Conservation (phyloP, 2,329 filamentous ascomycete species). For the Esteya vermicola region DNA sequence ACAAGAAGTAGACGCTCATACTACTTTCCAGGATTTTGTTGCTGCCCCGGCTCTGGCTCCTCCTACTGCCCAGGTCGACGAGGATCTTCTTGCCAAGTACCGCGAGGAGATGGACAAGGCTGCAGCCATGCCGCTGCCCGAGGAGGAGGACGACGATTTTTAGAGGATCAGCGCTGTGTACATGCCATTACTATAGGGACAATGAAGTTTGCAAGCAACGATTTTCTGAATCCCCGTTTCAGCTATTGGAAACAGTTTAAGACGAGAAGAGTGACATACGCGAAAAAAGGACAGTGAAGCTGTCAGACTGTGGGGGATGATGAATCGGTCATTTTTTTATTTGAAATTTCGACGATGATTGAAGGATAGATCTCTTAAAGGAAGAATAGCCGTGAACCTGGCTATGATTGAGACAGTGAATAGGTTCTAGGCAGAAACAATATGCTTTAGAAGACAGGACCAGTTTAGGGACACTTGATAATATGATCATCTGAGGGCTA, state of each 20-base stretch:
- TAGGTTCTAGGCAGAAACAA: too few species aligned
- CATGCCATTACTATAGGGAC: neutral
- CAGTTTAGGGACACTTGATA: too few species aligned
- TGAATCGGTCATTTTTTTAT: neutral
- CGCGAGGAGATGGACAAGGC: slow-evolving; percentile 78
- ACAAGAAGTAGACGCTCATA: too few species aligned
- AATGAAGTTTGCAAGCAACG: neutral
- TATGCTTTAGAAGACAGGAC: too few species aligned
- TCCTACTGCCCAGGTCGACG: slow-evolving; percentile 81
- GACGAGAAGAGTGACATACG: too few species aligned
- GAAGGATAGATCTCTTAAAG: slow-evolving; percentile 7
- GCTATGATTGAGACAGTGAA: too few species aligned
- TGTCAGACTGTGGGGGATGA: too few species aligned
- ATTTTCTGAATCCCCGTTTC: neutral
- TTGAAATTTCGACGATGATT: slow-evolving; percentile 3
- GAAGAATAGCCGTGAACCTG: slow-evolving; percentile 3
- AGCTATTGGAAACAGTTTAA: slow-evolving; percentile 2
- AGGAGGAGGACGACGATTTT: slow-evolving; percentile 67
- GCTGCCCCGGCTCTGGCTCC: slow-evolving; percentile 89
- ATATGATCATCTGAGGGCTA: too few species aligned
- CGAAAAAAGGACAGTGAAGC: too few species aligned
- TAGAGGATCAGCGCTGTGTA: slow-evolving; percentile 20
- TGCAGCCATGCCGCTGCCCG: slow-evolving; percentile 72
- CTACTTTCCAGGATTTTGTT: slow-evolving; percentile 83
- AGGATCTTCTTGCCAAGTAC: slow-evolving; percentile 68